These are phyloP conservation scores for Thyridium curvatum DNA, from an alignment of 2,329 filamentous ascomycete species.

Conservation along the genomic window DNA sequence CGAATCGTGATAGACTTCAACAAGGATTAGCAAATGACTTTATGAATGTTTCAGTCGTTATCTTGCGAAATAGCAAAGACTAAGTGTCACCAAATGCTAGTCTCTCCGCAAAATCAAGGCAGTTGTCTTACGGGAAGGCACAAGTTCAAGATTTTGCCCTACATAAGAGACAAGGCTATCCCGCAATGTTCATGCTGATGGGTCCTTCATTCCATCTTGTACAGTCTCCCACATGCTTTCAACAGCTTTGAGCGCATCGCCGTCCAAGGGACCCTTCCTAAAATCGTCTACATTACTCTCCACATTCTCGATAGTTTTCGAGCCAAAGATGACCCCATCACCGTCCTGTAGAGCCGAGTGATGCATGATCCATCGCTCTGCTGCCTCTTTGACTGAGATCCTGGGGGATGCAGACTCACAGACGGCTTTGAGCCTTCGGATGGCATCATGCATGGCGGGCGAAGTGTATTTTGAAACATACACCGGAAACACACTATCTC, in stretches of 20 bases:
- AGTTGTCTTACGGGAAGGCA: too few species aligned
- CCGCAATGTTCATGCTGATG: too few species aligned
- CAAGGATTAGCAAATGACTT: background rate
- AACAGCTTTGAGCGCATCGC: conserved; percentile 2
- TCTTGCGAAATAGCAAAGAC: too few species aligned
- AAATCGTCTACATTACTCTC: conserved; percentile 7
- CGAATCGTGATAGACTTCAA: conserved; percentile 1
- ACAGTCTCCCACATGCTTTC: conserved; percentile 2
- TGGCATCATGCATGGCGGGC: conserved; percentile 5
- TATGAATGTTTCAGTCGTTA: too few species aligned
- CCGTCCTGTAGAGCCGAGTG: conserved; percentile 5
- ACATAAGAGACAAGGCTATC: too few species aligned
- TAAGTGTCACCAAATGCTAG: too few species aligned
- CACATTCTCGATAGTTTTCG: conserved; percentile 8
- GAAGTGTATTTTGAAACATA: conserved; percentile 1
- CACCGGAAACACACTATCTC: conserved; percentile 2
- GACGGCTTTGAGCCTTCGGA: conserved; percentile 2
- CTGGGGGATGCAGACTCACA: background rate
- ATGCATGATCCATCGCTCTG: conserved; percentile 10
- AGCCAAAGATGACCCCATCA: conserved; percentile 11
- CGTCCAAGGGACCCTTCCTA: conserved; percentile 6
- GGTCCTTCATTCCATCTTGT: too few species aligned
- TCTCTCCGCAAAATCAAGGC: too few species aligned
- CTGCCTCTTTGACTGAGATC: conserved; percentile 5
- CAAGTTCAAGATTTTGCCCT: too few species aligned